A percentile compares a stretch with the other conserved stretches of the same genome.
Evolutionary conservation across 1,139 yeast genomes (phyloP).

Genomic region (Geotrichum cucujoidarum): DNA sequence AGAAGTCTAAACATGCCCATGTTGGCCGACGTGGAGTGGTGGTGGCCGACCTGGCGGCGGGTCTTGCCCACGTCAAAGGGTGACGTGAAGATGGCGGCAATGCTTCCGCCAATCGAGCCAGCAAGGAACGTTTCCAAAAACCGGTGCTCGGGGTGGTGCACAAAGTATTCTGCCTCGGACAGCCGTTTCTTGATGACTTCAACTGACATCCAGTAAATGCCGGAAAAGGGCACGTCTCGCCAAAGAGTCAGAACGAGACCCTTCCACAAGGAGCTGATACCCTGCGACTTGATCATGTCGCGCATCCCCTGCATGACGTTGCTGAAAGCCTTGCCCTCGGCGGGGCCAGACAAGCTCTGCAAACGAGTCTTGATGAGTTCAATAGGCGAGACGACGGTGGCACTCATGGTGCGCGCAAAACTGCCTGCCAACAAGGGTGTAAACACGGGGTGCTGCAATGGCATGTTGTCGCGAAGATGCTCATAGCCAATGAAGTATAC

Average conservation of each 20-base stretch:
- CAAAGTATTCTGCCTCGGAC: conserved; percentile 25
- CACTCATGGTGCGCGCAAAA: conserved; percentile 75
- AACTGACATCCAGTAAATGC: conserved; percentile 83
- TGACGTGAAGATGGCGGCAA: conserved; percentile 83
- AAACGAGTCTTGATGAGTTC: conserved; percentile 83
- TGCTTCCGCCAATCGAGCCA: conserved; percentile 78
- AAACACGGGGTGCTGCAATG: conserved; percentile 46
- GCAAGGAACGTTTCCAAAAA: conserved; percentile 72
- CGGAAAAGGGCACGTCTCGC: conserved; percentile 97
- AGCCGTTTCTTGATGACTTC: conserved; percentile 32
- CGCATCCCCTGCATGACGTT: conserved; percentile 51
- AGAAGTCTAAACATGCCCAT: conserved; percentile 61
- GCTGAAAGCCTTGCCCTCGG: conserved; percentile 32
- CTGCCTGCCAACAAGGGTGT: conserved; percentile 88
- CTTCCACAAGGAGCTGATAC: conserved; percentile 63
- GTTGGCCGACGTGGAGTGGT: conserved; percentile 32
- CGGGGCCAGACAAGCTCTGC: conserved; percentile 56
- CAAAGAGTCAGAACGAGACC: conserved; percentile 86
- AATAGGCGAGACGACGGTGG: conserved; percentile 79
- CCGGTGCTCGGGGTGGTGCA: conserved; percentile 43
- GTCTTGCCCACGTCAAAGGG: conserved; percentile 98
- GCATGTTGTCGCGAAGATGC: conserved; percentile 69
- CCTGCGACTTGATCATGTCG: conserved; percentile 51
- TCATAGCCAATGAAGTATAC: conserved; percentile 95
- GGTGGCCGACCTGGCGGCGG: conserved; percentile 63